These are phyloP conservation scores for Mycena polygramma DNA, from an alignment of 768 basidiomycete species.

Conservation along the genomic window DNA sequence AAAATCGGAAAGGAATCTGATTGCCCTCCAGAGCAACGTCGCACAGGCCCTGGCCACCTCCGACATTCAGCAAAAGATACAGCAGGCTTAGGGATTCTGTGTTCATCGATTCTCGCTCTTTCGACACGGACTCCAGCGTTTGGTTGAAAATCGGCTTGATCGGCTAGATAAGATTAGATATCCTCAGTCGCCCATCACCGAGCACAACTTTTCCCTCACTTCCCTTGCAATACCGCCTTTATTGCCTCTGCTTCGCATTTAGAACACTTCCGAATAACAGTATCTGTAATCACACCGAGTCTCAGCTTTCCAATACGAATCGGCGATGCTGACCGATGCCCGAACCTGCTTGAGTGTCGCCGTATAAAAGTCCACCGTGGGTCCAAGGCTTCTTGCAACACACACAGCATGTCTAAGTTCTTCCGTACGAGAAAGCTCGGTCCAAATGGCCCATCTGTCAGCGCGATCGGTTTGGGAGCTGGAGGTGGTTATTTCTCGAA, in stretches of 20 bases:
- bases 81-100: too few species aligned
- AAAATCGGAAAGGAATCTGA: background rate
- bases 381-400: background rate
- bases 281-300: background rate
- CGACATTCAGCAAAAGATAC: too few species aligned
- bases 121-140: too few species aligned
- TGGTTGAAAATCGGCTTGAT: too few species aligned
- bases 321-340: slow-evolving; percentile 11
- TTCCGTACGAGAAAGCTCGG: slow-evolving; percentile 32
- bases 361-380: background rate
- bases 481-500: slow-evolving; percentile 14
- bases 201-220: too few species aligned
- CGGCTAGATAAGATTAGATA: too few species aligned
- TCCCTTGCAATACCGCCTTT: too few species aligned
- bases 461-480: slow-evolving; percentile 33
- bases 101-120: too few species aligned
- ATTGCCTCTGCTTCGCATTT: too few species aligned
- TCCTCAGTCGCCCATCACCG: too few species aligned
- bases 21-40: background rate
- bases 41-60: background rate
- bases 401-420: slow-evolving; percentile 13
- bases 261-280: background rate
- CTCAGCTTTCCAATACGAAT: background rate
- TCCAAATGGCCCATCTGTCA: slow-evolving; percentile 26
- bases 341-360: background rate